phyloP scores from a whole-genome alignment of 352 stramenopile genomes.

The Pythium phragmiticola region DNA sequence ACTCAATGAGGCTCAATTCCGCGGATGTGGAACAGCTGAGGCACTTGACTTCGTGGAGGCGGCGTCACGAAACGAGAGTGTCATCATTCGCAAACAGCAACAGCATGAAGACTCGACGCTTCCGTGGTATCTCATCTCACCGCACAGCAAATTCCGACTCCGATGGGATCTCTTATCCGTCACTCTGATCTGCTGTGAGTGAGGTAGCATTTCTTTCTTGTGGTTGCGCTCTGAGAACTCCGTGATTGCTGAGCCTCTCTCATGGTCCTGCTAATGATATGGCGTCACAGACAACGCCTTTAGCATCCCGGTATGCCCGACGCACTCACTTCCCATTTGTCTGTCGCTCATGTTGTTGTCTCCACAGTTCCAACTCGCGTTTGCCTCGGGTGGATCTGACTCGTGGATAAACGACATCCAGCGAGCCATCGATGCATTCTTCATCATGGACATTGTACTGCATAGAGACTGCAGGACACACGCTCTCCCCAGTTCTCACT shows the following conservation, averaged over 20 bases:
- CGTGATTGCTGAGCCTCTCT: no score
- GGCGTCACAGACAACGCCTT: constrained; percentile 60
- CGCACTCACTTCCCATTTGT: background rate
- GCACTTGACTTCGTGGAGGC: constrained; percentile 76
- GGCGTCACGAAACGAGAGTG: constrained; percentile 72
- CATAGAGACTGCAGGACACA: background rate
- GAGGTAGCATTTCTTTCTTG: background rate
- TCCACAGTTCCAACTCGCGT: constrained; percentile 69
- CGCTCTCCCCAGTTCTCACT: background rate
- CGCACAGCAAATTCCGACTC: constrained; percentile 68
- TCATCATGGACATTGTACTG: constrained; percentile 72
- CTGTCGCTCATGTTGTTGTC: constrained; percentile 2
- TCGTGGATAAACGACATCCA: constrained; percentile 52
- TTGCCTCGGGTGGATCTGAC: constrained; percentile 27
- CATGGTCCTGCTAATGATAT: background rate
- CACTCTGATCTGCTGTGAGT: constrained; percentile 68
- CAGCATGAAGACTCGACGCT: constrained; percentile 84
- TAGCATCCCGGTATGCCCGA: constrained; percentile 51
- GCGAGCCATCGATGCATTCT: constrained; percentile 61
- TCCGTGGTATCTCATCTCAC: constrained; percentile 74
- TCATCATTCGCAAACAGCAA: constrained; percentile 87
- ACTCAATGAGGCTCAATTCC: background rate
- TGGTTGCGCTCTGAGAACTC: no score
- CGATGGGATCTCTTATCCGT: constrained; percentile 77
- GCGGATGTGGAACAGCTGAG: constrained; percentile 38